Base-by-base conservation (phyloP, 352 stramenopile species). In the Halophytophthora batemanensis region DNA sequence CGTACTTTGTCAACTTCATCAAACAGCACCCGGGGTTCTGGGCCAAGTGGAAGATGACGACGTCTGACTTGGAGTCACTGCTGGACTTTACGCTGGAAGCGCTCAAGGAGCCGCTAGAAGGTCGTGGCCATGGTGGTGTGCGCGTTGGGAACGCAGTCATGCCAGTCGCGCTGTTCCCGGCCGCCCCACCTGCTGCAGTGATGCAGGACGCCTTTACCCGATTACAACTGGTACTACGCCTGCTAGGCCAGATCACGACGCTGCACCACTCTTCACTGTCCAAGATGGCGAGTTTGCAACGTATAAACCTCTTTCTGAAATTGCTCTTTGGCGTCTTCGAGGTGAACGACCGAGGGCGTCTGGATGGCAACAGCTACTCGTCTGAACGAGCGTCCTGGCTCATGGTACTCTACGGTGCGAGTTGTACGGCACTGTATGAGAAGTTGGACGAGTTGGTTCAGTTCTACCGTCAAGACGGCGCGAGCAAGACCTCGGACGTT, bases 1-100 rank as follows among this genome's bases (percentile, higher is more conserved):
- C 82, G 22, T 93, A 93, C 50, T 90, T 93, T 44, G 74, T 93
- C 19, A 93, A 93, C 42, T 93, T 93, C 43, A 82, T 93, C 38
- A 93, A 91, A 38, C 82, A 91, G 46, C 82, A 91, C 56, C 61
- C 66, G 1, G 21, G 50, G 3, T 68, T 93, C 38, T 93, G 82
- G 82, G 45, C 61, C 3, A 89, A 87, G 36, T 93, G 80, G 80
- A 87, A 79, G 45, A 77, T 93, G 52, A 68, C 69, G 12, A 48
- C 68, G 8, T n/a, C 41, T 6, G 77, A 93, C 41, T 29, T 90
- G 40, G 69, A 87, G 21, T 64, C 61, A 2, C 53, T 93, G 13
- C 53, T 87, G n/a, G 61, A 68, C 21, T 87, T 83, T 25, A 68
- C 66, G 5, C 41, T 87, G 10, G 77, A 86, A 12, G 70, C 74